A percentile compares a stretch with the other conserved stretches of the same genome.
These are phyloP conservation scores for Casuarina glauca DNA, from an alignment of 306 rosid species.

Conservation along the genomic window DNA sequence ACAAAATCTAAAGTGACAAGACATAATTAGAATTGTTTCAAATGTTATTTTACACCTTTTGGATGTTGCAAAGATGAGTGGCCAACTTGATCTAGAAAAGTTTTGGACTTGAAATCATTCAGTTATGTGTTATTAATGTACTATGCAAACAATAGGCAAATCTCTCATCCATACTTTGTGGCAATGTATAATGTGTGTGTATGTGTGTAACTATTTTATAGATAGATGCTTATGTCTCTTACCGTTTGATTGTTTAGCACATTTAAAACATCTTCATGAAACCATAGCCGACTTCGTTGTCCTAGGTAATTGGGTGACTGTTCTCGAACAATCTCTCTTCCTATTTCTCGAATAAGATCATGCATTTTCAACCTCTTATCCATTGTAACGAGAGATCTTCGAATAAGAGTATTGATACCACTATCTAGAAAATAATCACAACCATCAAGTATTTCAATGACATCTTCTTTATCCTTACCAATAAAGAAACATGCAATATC, in stretches of 20 bases:
- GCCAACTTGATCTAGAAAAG: too few species aligned
- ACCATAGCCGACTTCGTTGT: slow-evolving; percentile 27
- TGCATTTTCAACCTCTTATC: slow-evolving; percentile 24
- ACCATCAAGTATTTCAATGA: slow-evolving; percentile 16
- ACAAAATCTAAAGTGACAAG: too few species aligned
- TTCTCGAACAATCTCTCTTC: slow-evolving; percentile 32
- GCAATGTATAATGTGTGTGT: too few species aligned
- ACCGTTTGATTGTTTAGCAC: neutral
- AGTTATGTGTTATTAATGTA: too few species aligned
- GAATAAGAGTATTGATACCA: slow-evolving; percentile 30
- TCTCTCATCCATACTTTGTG: too few species aligned
- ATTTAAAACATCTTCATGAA: neutral
- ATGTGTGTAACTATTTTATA: too few species aligned
- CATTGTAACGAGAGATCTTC: slow-evolving; percentile 29
- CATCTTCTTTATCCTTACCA: slow-evolving; percentile 19
- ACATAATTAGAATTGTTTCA: too few species aligned
- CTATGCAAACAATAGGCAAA: too few species aligned
- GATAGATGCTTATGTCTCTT: neutral
- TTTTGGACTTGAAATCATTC: too few species aligned
- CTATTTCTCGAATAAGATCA: slow-evolving; percentile 42
- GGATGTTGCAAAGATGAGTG: too few species aligned
- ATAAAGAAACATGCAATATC: slow-evolving; percentile 45
- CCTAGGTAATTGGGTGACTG: slow-evolving; percentile 7
- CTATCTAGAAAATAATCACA: slow-evolving; percentile 33
- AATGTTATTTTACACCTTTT: too few species aligned